phyloP scores from a whole-genome alignment of 129 eudicot species.

The Artemisia annua region DNA sequence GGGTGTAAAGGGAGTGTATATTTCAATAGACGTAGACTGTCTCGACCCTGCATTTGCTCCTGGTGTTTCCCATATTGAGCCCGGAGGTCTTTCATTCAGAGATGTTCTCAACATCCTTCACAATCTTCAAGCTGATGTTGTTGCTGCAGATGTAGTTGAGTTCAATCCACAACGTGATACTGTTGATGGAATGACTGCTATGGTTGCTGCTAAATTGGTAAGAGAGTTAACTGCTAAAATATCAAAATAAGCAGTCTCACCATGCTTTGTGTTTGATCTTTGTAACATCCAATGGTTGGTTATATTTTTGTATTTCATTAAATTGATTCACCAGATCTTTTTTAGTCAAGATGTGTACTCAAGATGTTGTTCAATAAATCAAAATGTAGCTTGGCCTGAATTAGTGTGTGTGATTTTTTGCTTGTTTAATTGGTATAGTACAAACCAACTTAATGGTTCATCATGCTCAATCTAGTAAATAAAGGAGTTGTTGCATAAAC shows the following conservation, averaged over 20 bases:
- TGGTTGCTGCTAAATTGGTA: slow-evolving; percentile 97
- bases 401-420: slow-evolving; percentile 17
- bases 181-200: slow-evolving; percentile 97
- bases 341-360: slow-evolving; percentile 23
- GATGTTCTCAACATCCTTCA: slow-evolving; percentile 91
- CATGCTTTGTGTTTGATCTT: slow-evolving; percentile 14
- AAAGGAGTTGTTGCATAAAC: not conserved
- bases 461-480: not conserved
- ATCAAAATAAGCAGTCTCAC: slow-evolving; percentile 52
- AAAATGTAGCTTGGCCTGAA: not conserved
- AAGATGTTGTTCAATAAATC: slow-evolving; percentile 24
- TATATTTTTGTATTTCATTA: not conserved
- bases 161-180: slow-evolving; percentile 97
- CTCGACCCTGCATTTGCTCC: slow-evolving; percentile 99
- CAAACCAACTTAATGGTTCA: slow-evolving; percentile 13
- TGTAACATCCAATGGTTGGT: not conserved
- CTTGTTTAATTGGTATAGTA: slow-evolving; percentile 15
- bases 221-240: slow-evolving; percentile 92
- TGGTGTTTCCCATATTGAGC: slow-evolving; percentile 94
- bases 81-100: slow-evolving; percentile 94
- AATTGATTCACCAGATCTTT: slow-evolving; percentile 19
- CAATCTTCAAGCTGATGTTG: slow-evolving; percentile 88
- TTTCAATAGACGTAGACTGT: slow-evolving; percentile 85
- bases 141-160: slow-evolving; percentile 95
- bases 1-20: slow-evolving; percentile 91